Evolutionary conservation across 495 filamentous ascomycete species (phyloP), one percentile per base, ranked within the genome.

Genomic region (Cercophora newfieldiana): DNA sequence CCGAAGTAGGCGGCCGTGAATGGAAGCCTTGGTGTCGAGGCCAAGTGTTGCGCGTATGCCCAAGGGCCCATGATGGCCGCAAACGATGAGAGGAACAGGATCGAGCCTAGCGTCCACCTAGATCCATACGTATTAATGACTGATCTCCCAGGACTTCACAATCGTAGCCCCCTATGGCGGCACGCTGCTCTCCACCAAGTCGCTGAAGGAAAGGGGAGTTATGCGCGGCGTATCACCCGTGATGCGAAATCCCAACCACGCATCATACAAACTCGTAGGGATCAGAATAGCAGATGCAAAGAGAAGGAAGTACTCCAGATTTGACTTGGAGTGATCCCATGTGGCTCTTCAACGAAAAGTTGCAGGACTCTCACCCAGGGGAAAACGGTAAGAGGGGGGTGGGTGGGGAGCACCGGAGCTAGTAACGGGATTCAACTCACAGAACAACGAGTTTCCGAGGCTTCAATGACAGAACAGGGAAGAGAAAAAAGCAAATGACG

Each of bases 1-100:
- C 94, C 95, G 81, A 99, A 97, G 83, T 99, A 99, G 28, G 93
- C 91, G 57, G 93, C 93, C 21, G 95, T 97, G 75, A 99, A 99
- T 12, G 96, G 95, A 59, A 99, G 78, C 66, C 95, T 87, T 65
- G 92, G 82, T 61, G 87, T 87, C 58, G 96, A 98, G 70, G 92
- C 78, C 72, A 99, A 85, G 78, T 99, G 95, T 71, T 86, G 88
- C 56, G 87, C 79, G 79, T 98, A 99, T 53, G 83, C 79, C 79
- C 84, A 81, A 21, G 93, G 94, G 59, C 95, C 95, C 88, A 97
- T 93, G 80, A 99, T 83, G 67, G 93, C 92, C 3, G 92, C 93
- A 87, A 93, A 99, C 75, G 96, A 97, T 65, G 88, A 84, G 65
- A 99, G 84, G 79, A 98, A 99, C 48, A 99, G 82, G 21, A 91